Percentiles rank a stretch among this genome's conserved stretches.
Conservation (phyloP, 2,329 filamentous ascomycete genomes). For the Colletotrichum acutatum region DNA sequence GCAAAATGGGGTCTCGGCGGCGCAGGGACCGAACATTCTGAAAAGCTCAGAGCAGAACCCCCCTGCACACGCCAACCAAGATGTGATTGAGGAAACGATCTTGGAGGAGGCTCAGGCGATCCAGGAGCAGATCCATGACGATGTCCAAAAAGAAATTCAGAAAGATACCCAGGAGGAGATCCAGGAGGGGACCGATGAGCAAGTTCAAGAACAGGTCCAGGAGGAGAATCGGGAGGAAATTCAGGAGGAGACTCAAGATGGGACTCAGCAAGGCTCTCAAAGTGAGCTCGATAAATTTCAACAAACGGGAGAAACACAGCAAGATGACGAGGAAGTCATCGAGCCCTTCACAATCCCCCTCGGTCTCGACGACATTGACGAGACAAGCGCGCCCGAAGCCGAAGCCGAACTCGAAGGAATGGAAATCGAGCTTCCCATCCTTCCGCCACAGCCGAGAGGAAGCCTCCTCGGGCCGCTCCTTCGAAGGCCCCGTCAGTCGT, state of each 20-base stretch:
- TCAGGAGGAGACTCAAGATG: too few relatives aligned
- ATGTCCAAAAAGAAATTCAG: not conserved
- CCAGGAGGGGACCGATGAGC: not conserved
- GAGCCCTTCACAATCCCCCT: constrained; percentile 14
- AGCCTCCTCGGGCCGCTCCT: not conserved
- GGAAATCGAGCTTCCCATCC: constrained; percentile 7
- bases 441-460: not conserved
- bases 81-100: not conserved
- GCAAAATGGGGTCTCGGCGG: not conserved
- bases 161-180: too few relatives aligned
- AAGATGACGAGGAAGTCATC: not conserved
- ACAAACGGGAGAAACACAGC: not conserved
- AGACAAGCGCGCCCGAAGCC: not conserved
- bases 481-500: not conserved
- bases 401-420: not conserved
- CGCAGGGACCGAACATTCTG: not conserved
- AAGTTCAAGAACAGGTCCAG: too few relatives aligned
- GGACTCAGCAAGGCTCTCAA: not conserved
- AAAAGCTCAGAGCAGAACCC: not conserved
- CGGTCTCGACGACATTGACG: constrained; percentile 7
- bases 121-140: not conserved
- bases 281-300: not conserved
- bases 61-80: not conserved
- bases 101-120: not conserved
- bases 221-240: too few relatives aligned